Evolutionary conservation across 805 yeast species (phyloP), one percentile per base, ranked within the genome.

Genomic region (Sugiyamaella americana): DNA sequence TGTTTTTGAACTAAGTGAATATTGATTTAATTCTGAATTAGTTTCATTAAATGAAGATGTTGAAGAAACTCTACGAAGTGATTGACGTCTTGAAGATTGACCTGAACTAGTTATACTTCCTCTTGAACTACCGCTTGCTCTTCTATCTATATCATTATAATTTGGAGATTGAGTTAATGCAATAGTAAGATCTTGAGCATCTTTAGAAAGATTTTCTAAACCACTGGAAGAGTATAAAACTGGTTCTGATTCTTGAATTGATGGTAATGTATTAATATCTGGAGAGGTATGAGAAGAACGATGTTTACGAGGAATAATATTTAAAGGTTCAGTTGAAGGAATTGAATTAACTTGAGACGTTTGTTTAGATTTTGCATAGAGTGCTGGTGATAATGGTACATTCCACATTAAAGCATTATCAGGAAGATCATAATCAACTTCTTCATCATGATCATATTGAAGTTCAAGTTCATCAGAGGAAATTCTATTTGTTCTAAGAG

Each of bases 371-470:
- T 65, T 61, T 16, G 66, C 62, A 38, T 60, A 67, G 17, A 80
- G 62, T 0, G 83, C 73, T 41, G 78, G 80, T 0, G 84, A 72
- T 44, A 78, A 63, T 2, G 88, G 88, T 17, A 82, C 84, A 54
- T 82, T 81, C 63, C 68, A 82, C 49, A 81, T 74, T 19, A 74
- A 68, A 19, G 72, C 63, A 37, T 72, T 77, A 1, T 79, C 79
- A 37, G 78, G 63, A 48, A 76, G 75, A 49, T 76, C 78, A 52
- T 78, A 82, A 16, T 75, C 78, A 40, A 68, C 73, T 16, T 64
- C 61, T 35, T 63, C 63, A 26, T 60, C 63, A n/a, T 48, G 47
- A 4, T 65, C 70, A 46, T 52, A 60, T 11, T 60, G 62, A 35
- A 43, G 32, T 48, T 65, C 68, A 21, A 67, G 58, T 51, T 64